These are phyloP conservation scores for Metschnikowia cubensis DNA, from an alignment of 805 yeast genomes.

Conservation along the genomic window DNA sequence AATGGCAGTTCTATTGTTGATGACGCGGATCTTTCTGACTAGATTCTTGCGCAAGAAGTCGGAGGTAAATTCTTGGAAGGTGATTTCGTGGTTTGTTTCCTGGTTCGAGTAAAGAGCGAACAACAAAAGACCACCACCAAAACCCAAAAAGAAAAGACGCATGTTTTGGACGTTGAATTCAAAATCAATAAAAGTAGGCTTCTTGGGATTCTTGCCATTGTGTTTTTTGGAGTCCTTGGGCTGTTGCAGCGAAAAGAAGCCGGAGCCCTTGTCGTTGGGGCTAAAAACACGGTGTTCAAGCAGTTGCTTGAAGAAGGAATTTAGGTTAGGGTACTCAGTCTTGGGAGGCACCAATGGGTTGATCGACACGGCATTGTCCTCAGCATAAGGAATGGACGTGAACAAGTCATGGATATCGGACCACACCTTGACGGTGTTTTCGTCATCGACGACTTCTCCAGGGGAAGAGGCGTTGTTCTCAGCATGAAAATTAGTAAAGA, in stretches of 20 bases:
- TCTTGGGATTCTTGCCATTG: constrained; percentile 6
- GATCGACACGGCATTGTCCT: constrained; percentile 9
- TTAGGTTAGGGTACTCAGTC: neutral
- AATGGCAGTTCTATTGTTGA: constrained; percentile 72
- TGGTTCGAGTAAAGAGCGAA: constrained; percentile 21
- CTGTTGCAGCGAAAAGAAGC: neutral
- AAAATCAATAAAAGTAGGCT: constrained; percentile 15
- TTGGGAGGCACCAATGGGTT: constrained; percentile 2
- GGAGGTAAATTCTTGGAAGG: constrained; percentile 89
- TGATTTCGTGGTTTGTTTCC: constrained; percentile 47
- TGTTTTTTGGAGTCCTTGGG: constrained; percentile 8
- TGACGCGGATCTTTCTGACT: constrained; percentile 69
- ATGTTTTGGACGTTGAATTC: constrained; percentile 23
- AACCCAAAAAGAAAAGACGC: constrained; percentile 29
- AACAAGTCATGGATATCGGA: constrained; percentile 27
- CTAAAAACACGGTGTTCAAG: neutral
- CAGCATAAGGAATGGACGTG: constrained; percentile 21
- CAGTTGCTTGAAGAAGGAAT: neutral
- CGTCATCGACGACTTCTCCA: neutral
- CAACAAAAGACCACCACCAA: constrained; percentile 26
- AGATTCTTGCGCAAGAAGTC: constrained; percentile 70
- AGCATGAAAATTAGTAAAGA: constrained; percentile 14
- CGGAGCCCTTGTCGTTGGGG: neutral
- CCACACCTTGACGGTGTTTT: constrained; percentile 23
- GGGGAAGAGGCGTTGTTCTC: neutral